A percentile compares a stretch with the other conserved stretches of the same genome.
These are phyloP conservation scores for Leonotis leonurus DNA, from an alignment of 257 asterid genomes.

Conservation along the genomic window DNA sequence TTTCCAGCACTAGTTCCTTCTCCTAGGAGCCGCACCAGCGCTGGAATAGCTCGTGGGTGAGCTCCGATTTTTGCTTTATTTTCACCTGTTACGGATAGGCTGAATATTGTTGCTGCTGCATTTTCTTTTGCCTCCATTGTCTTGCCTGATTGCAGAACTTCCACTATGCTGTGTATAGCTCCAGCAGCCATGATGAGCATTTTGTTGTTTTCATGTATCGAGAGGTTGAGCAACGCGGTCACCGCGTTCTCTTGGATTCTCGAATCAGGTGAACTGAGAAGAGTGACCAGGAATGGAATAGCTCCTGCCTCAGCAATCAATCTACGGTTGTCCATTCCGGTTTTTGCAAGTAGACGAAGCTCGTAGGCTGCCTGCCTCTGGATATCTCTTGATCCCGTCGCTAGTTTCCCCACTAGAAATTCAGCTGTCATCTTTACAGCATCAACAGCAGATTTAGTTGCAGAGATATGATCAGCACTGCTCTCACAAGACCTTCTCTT, in stretches of 20 bases:
- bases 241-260: slow-evolving; percentile 81
- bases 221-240: slow-evolving; percentile 77
- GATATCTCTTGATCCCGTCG: slow-evolving; percentile 68
- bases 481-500: slow-evolving; percentile 40
- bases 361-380: slow-evolving; percentile 85
- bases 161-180: slow-evolving; percentile 49
- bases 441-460: slow-evolving; percentile 53
- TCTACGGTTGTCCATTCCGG: slow-evolving; percentile 87
- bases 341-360: slow-evolving; percentile 66
- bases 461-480: slow-evolving; percentile 62
- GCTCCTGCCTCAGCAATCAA: slow-evolving; percentile 86
- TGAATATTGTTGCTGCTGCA: slow-evolving; percentile 83
- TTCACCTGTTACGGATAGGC: slow-evolving; percentile 67
- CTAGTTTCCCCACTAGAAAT: slow-evolving; percentile 67
- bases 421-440: slow-evolving; percentile 81
- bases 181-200: slow-evolving; percentile 72
- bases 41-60: slow-evolving; percentile 55
- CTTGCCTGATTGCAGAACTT: slow-evolving; percentile 45
- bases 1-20: slow-evolving; percentile 72
- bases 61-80: slow-evolving; percentile 55
- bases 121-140: slow-evolving; percentile 80
- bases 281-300: slow-evolving; percentile 63
- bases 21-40: slow-evolving; percentile 54
- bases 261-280: slow-evolving; percentile 44
- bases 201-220: slow-evolving; percentile 73